A percentile compares a stretch with the other conserved stretches of the same genome.
Conservation (phyloP, 257 asterid genomes). For the Solanum infundibuliforme region DNA sequence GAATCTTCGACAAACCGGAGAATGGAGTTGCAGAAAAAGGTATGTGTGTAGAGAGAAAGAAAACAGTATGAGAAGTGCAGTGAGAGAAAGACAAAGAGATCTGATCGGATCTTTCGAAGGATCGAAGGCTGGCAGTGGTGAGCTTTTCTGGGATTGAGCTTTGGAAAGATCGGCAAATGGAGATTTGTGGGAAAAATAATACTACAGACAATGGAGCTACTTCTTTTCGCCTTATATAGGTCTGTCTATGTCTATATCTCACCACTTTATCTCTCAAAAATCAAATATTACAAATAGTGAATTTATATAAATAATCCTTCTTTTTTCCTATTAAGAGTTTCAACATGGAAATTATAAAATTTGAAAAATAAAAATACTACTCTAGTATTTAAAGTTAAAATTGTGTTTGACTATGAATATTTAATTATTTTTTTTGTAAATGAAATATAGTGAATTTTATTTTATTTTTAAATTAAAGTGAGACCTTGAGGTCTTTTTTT, state of each 20-base stretch:
- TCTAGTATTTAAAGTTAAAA: no score
- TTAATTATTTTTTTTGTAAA: no score
- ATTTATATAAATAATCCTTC: not conserved
- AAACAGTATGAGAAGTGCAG: not conserved
- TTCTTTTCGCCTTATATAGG: not conserved
- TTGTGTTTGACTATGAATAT: not conserved
- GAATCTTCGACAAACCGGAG: not conserved
- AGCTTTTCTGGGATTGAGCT: slow-evolving; percentile 10
- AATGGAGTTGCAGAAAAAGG: not conserved
- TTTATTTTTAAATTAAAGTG: not conserved
- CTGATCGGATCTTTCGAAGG: slow-evolving; percentile 46
- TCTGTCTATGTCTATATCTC: not conserved
- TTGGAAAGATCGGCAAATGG: slow-evolving; percentile 45
- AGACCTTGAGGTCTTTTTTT: not conserved
- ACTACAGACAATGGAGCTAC: not conserved
- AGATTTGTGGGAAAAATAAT: not conserved
- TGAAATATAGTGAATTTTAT: not conserved
- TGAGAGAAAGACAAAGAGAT: slow-evolving; percentile 4
- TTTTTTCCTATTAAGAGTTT: not conserved
- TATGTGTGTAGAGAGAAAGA: not conserved
- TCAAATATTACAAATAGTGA: not conserved
- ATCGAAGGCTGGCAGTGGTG: not conserved
- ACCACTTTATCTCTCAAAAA: not conserved
- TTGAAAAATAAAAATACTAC: no score
- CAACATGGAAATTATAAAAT: no score